Evolutionary conservation across 176 grass and related monocot species (phyloP).

Genomic region (Oryza punctata): DNA sequence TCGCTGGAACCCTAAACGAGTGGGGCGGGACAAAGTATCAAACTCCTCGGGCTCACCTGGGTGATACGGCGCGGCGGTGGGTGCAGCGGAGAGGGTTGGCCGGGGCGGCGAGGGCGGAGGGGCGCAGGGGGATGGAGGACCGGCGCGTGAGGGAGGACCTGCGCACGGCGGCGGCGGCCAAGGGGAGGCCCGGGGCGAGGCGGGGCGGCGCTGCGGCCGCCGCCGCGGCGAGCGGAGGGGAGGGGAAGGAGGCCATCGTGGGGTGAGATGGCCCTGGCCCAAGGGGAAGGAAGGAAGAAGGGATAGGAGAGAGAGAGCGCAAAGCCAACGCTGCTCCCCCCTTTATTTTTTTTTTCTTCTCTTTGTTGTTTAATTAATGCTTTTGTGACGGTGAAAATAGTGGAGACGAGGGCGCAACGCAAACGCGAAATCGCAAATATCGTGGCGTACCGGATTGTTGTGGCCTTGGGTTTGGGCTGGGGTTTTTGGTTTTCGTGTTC

Average conservation of each 20-base stretch:
- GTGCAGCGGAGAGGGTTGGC: constrained; percentile 44
- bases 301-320: constrained; percentile 46
- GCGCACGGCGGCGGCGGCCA: constrained; percentile 34
- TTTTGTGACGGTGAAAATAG: constrained; percentile 38
- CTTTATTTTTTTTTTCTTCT: background rate
- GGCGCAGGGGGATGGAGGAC: constrained; percentile 2
- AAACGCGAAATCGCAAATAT: constrained; percentile 9
- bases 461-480: background rate
- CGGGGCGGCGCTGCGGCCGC: constrained; percentile 41
- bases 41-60: background rate
- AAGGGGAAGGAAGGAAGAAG: background rate
- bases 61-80: constrained; percentile 30
- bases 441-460: background rate
- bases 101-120: constrained; percentile 14
- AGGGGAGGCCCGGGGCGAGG: constrained; percentile 32
- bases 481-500: background rate
- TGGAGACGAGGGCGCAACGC: background rate
- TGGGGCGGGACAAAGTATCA: background rate
- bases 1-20: background rate
- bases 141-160: constrained; percentile 22
- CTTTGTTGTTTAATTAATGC: constrained; percentile 7
- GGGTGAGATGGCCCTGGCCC: constrained; percentile 40
- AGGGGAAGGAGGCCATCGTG: constrained; percentile 48
- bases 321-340: constrained; percentile 2
- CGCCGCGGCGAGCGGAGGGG: constrained; percentile 38